phyloP scores from a whole-genome alignment of 495 filamentous ascomycete genomes.

The Aspergillus nidulans region DNA sequence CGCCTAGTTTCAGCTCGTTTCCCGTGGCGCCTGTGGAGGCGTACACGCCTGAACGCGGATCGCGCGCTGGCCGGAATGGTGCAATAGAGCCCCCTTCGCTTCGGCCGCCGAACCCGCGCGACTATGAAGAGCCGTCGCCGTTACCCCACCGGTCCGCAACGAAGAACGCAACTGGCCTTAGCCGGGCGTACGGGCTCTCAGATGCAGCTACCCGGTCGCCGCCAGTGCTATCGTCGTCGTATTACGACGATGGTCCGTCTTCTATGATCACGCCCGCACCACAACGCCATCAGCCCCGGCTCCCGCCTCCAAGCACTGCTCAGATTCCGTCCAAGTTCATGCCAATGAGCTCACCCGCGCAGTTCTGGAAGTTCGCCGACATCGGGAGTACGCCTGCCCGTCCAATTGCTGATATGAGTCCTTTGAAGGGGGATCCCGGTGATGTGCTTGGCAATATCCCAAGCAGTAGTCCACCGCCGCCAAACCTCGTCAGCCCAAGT shows the following conservation, averaged over 20 bases:
- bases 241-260: constrained; percentile 51
- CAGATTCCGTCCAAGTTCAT: constrained; percentile 92
- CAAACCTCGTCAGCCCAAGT: constrained; percentile 43
- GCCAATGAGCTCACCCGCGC: constrained; percentile 91
- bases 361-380: constrained; percentile 84
- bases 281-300: constrained; percentile 71
- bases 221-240: constrained; percentile 66
- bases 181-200: constrained; percentile 52
- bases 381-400: constrained; percentile 74
- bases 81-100: constrained; percentile 30
- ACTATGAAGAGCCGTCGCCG: constrained; percentile 53
- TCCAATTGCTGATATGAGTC: constrained; percentile 56
- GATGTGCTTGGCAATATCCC: constrained; percentile 50
- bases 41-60: constrained; percentile 45
- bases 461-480: constrained; percentile 62
- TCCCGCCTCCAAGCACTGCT: constrained; percentile 83
- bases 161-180: constrained; percentile 46
- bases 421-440: constrained; percentile 48
- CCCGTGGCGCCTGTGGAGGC: constrained; percentile 45
- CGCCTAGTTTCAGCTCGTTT: constrained; percentile 45
- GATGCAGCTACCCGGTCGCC: constrained; percentile 59
- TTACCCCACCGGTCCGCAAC: constrained; percentile 47
- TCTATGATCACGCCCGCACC: constrained; percentile 82
- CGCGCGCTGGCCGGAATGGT: constrained; percentile 32
- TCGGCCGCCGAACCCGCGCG: constrained; percentile 30